These are phyloP conservation scores for Mycena metata DNA, from an alignment of 768 basidiomycete genomes.

Conservation along the genomic window DNA sequence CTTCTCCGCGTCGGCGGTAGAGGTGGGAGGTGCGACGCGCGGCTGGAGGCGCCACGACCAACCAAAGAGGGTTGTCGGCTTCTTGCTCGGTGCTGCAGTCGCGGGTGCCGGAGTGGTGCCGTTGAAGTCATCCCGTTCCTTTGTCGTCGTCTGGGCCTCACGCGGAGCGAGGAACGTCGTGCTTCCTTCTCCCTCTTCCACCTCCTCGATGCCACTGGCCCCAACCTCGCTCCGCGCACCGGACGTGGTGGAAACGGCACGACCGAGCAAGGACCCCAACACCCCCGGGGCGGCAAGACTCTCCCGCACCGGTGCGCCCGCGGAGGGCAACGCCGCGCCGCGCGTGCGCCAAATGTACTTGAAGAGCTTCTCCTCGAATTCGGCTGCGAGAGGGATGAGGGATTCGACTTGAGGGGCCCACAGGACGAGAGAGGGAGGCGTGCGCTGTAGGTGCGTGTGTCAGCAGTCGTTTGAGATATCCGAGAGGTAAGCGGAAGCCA, in stretches of 20 bases:
- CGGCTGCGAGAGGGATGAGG: slow-evolving; percentile 78
- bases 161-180: background rate
- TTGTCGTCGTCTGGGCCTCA: too few relatives aligned
- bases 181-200: slow-evolving; percentile 35
- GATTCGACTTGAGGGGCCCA: slow-evolving; percentile 81
- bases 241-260: too few relatives aligned
- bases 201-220: slow-evolving; percentile 36
- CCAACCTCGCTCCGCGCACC: slow-evolving; percentile 17
- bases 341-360: slow-evolving; percentile 82
- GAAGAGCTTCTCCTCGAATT: slow-evolving; percentile 85
- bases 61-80: slow-evolving; percentile 41
- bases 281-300: slow-evolving; percentile 36
- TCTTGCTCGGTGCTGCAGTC: slow-evolving; percentile 11
- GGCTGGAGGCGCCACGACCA: slow-evolving; percentile 64
- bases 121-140: background rate
- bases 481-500: too few relatives aligned
- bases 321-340: slow-evolving; percentile 19
- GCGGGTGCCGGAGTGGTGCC: background rate
- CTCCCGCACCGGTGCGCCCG: slow-evolving; percentile 8
- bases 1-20: slow-evolving; percentile 55
- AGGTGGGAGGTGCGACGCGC: slow-evolving; percentile 35
- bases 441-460: slow-evolving; percentile 65
- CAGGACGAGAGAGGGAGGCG: slow-evolving; percentile 83
- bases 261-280: slow-evolving; percentile 18
- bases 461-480: too few relatives aligned